phyloP scores from a whole-genome alignment of 75 land plant genomes.

The Pinus tabuliformis region DNA sequence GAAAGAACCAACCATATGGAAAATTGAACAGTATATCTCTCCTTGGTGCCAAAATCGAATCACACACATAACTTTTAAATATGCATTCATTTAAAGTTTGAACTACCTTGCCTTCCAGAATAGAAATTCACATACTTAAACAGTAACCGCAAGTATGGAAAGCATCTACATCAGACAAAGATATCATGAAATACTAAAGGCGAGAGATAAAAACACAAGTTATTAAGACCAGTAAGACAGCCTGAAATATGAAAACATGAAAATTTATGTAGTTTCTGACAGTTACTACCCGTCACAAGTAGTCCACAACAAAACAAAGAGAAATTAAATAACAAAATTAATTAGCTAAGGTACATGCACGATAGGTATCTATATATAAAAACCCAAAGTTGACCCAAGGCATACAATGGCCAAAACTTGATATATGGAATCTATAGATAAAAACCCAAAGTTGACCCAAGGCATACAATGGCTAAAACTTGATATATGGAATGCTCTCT shows the following conservation, averaged over 20 bases:
- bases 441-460: background rate
- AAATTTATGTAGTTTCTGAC: background rate
- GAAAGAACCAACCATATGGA: background rate
- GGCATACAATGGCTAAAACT: background rate
- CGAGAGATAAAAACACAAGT: background rate
- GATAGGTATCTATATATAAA: background rate
- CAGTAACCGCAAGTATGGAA: background rate
- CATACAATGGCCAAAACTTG: background rate
- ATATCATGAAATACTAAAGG: background rate
- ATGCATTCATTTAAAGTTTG: background rate
- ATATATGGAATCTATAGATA: background rate
- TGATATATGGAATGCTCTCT: background rate
- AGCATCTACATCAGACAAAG: background rate
- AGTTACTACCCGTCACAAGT: background rate
- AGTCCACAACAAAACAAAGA: background rate
- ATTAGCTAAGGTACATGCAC: background rate
- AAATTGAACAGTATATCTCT: background rate
- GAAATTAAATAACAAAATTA: background rate
- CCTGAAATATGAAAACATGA: background rate
- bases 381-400: background rate
- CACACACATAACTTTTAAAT: background rate
- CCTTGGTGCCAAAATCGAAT: background rate
- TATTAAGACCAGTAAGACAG: background rate
- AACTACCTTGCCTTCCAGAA: background rate
- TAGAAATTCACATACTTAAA: background rate